These are phyloP conservation scores for Acrocalymma vagum DNA, from an alignment of 2,329 filamentous ascomycete genomes.

Conservation along the genomic window DNA sequence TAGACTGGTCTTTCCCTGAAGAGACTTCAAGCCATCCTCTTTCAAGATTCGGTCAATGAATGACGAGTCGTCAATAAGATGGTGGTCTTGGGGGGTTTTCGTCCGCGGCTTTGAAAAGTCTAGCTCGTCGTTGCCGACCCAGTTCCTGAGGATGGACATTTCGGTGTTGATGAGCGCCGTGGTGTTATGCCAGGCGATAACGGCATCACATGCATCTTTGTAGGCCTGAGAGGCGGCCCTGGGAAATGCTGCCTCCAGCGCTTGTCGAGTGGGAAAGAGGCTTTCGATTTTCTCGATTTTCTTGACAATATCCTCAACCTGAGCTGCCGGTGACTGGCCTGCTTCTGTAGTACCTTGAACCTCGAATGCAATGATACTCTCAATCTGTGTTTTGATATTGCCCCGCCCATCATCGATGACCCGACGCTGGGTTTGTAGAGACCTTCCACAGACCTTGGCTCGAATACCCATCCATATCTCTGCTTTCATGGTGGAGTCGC, in stretches of 20 bases:
- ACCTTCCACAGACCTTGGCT: slow-evolving; percentile 83
- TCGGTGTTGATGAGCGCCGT: slow-evolving; percentile 96
- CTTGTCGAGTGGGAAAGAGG: slow-evolving; percentile 81
- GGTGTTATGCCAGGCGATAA: slow-evolving; percentile 97
- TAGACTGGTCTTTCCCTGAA: slow-evolving; percentile 87
- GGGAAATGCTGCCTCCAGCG: slow-evolving; percentile 78
- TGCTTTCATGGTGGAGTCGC: slow-evolving; percentile 71
- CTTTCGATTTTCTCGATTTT: slow-evolving; percentile 91
- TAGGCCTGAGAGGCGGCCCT: slow-evolving; percentile 80
- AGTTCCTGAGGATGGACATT: slow-evolving; percentile 87
- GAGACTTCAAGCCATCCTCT: slow-evolving; percentile 90
- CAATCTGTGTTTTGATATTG: slow-evolving; percentile 76
- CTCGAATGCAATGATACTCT: slow-evolving; percentile 90
- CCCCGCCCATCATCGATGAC: slow-evolving; percentile 86
- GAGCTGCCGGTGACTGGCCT: slow-evolving; percentile 85
- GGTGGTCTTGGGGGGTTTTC: slow-evolving; percentile 72
- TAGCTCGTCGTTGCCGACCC: slow-evolving; percentile 95
- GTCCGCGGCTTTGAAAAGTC: slow-evolving; percentile 83
- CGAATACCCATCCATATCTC: slow-evolving; percentile 89
- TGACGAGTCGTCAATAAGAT: slow-evolving; percentile 86
- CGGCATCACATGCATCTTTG: slow-evolving; percentile 82
- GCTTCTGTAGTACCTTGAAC: slow-evolving; percentile 94
- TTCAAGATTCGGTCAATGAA: slow-evolving; percentile 96
- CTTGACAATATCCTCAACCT: slow-evolving; percentile 87
- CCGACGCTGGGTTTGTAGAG: slow-evolving; percentile 82